These are phyloP conservation scores for Epicoccum nigrum DNA, from an alignment of 2,329 filamentous ascomycete species.

Conservation along the genomic window DNA sequence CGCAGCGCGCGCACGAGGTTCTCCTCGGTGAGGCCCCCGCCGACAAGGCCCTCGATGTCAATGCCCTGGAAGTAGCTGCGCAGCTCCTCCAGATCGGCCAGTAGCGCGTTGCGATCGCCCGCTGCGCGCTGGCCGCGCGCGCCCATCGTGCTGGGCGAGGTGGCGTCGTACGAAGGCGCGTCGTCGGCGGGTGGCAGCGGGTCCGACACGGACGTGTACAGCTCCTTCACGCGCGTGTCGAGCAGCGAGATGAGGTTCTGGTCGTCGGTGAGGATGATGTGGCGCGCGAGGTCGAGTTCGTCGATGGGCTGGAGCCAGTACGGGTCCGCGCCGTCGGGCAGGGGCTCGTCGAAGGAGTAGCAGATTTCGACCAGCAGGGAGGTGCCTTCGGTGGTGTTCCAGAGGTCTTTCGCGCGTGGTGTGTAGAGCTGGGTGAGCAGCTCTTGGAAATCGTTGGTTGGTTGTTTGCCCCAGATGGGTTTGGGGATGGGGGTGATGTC, in stretches of 20 bases:
- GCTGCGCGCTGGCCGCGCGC: constrained; percentile 1
- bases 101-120: constrained; percentile 24
- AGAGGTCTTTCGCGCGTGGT: constrained; percentile 77
- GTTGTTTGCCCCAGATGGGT: constrained; percentile 79
- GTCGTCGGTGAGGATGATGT: constrained; percentile 78
- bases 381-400: constrained; percentile 78
- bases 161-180: constrained; percentile 32
- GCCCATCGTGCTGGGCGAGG: not conserved
- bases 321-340: constrained; percentile 34
- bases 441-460: constrained; percentile 67
- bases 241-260: constrained; percentile 73
- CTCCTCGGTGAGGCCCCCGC: constrained; percentile 25
- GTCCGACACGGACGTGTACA: constrained; percentile 71
- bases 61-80: constrained; percentile 38
- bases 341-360: constrained; percentile 51
- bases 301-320: constrained; percentile 42
- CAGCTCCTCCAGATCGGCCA: constrained; percentile 33
- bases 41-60: constrained; percentile 28
- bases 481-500: constrained; percentile 77
- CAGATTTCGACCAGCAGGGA: constrained; percentile 73
- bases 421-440: constrained; percentile 80
- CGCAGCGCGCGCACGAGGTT: constrained; percentile 28
- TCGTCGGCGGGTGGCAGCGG: constrained; percentile 73
- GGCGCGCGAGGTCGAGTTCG: constrained; percentile 66
- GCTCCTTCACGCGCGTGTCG: constrained; percentile 65